These are phyloP conservation scores for Gardenia jasminoides DNA, from an alignment of 257 asterid genomes.

Conservation along the genomic window DNA sequence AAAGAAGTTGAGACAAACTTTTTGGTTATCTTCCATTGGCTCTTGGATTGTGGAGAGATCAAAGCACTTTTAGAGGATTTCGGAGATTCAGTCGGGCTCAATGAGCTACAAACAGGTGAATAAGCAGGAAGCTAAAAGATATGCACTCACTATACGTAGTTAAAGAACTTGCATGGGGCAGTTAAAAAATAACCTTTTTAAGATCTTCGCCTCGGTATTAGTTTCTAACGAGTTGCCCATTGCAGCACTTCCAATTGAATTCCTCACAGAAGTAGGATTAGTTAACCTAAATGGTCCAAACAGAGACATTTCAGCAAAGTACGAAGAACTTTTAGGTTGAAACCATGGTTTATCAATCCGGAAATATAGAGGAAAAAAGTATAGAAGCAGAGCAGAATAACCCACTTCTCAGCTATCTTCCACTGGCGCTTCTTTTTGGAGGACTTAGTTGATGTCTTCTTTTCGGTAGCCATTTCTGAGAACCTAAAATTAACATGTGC, in stretches of 20 bases:
- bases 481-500: conserved; percentile 44
- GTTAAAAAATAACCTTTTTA: conserved; percentile 50
- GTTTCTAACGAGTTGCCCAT: conserved; percentile 30
- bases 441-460: conserved; percentile 37
- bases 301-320: conserved; percentile 25
- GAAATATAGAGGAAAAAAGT: not conserved
- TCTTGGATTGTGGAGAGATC: conserved; percentile 47
- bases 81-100: conserved; percentile 29
- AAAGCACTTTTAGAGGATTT: conserved; percentile 47
- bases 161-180: conserved; percentile 10
- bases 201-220: conserved; percentile 40
- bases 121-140: conserved; percentile 3
- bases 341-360: not conserved
- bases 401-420: conserved; percentile 51
- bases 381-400: conserved; percentile 11
- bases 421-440: conserved; percentile 45
- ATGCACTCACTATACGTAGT: conserved; percentile 10
- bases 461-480: conserved; percentile 36
- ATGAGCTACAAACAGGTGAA: conserved; percentile 43
- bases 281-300: conserved; percentile 42
- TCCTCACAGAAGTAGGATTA: conserved; percentile 32
- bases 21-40: conserved; percentile 77
- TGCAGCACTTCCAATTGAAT: conserved; percentile 39
- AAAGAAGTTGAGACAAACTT: conserved; percentile 48
- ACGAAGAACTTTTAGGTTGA: not conserved